phyloP scores from a whole-genome alignment of 768 basidiomycete genomes.

The Termitomyces sp. region DNA sequence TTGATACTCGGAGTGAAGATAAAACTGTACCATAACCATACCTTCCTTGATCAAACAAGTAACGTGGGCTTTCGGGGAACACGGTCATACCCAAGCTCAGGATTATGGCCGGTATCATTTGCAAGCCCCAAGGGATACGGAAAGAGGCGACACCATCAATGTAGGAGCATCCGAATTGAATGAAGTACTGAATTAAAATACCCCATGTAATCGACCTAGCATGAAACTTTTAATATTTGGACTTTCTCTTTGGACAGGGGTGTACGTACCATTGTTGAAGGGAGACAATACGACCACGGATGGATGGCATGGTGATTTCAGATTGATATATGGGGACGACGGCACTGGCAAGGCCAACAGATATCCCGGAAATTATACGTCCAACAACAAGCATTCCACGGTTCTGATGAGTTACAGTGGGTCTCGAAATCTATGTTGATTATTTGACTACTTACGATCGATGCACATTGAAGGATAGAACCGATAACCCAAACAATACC shows the following conservation, averaged over 20 bases:
- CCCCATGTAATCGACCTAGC: constrained; percentile 68
- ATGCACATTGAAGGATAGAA: constrained; percentile 64
- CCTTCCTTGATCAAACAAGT: constrained; percentile 59
- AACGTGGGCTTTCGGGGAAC: constrained; percentile 71
- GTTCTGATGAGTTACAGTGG: constrained; percentile 29
- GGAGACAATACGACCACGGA: constrained; percentile 71
- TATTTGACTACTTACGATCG: constrained; percentile 25
- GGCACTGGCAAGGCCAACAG: constrained; percentile 61
- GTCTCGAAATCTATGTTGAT: neutral
- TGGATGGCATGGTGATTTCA: constrained; percentile 64
- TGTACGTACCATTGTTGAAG: constrained; percentile 59
- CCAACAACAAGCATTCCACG: constrained; percentile 73
- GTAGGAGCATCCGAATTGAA: constrained; percentile 71
- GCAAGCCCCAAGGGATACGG: constrained; percentile 77
- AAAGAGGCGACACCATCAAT: constrained; percentile 67
- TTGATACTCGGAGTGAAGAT: neutral
- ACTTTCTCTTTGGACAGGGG: neutral
- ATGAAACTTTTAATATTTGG: neutral
- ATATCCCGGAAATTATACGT: constrained; percentile 60
- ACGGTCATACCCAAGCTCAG: constrained; percentile 60
- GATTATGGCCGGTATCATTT: constrained; percentile 72
- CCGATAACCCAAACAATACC: constrained; percentile 72
- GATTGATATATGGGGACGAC: constrained; percentile 74
- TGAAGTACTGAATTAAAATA: constrained; percentile 70
- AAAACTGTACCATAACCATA: constrained; percentile 13